Conservation (phyloP, 1,284 basidiomycete genomes). For the Mycosarcoma mackinlayi region DNA sequence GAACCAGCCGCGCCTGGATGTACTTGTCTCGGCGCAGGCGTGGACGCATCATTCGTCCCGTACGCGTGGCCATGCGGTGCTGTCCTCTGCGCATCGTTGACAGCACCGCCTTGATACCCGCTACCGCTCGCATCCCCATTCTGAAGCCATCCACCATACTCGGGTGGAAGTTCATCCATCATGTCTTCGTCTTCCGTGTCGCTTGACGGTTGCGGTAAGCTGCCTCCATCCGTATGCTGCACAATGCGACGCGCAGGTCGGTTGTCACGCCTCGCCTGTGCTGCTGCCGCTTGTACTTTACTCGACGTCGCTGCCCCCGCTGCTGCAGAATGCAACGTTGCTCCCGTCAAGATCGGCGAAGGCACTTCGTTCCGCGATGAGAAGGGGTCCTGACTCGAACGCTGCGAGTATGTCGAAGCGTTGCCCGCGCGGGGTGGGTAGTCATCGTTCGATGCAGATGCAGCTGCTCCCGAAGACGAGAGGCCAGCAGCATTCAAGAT, state of each 20-base stretch:
- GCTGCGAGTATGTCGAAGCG: slow-evolving; percentile 19
- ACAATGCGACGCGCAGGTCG: slow-evolving; percentile 26
- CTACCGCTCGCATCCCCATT: slow-evolving; percentile 2
- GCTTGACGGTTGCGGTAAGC: slow-evolving; percentile 41
- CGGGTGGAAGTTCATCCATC: slow-evolving; percentile 49
- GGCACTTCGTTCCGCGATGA: slow-evolving; percentile 6
- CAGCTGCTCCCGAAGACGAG: slow-evolving; percentile 2
- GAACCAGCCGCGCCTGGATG: no score
- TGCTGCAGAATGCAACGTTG: slow-evolving; percentile 16
- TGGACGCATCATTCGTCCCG: no score
- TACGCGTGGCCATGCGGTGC: background rate
- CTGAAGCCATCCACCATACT: slow-evolving; percentile 52
- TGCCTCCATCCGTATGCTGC: slow-evolving; percentile 48
- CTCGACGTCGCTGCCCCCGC: slow-evolving; percentile 5
- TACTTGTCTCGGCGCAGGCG: no score
- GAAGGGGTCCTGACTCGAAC: slow-evolving; percentile 24
- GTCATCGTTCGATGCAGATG: slow-evolving; percentile 20
- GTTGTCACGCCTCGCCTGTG: slow-evolving; percentile 23
- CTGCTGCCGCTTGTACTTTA: slow-evolving; percentile 23
- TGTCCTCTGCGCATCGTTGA: background rate
- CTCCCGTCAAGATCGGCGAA: slow-evolving; percentile 3
- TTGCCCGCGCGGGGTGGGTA: slow-evolving; percentile 19
- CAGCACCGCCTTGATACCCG: background rate
- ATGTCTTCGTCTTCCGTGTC: slow-evolving; percentile 49
- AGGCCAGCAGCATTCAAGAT: slow-evolving; percentile 26